Evolutionary conservation across 2,329 filamentous ascomycete species (phyloP).

Genomic region (Aspergillus uvarum): DNA sequence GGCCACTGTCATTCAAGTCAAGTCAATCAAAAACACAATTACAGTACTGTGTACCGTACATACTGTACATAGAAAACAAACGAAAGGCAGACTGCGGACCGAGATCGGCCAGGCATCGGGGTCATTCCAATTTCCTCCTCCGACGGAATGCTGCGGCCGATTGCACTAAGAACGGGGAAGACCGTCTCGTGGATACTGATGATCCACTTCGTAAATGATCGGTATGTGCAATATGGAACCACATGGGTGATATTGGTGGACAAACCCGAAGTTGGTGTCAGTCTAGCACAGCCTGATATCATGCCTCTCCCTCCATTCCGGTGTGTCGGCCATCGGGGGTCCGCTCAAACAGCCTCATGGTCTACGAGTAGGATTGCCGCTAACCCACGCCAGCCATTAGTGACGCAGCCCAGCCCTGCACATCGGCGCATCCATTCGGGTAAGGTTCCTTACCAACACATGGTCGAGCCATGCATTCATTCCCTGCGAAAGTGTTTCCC

Average conservation of each 20-base stretch:
- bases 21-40: not conserved
- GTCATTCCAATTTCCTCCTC: not conserved
- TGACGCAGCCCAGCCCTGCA: slow-evolving; percentile 28
- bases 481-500: slow-evolving; percentile 5
- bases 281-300: slow-evolving; percentile 14
- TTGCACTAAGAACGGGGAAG: not conserved
- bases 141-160: not conserved
- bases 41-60: not conserved
- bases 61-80: not conserved
- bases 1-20: not conserved
- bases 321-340: slow-evolving; percentile 23
- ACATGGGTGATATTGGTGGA: slow-evolving; percentile 16
- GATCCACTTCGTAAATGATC: not conserved
- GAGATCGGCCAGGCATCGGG: not conserved
- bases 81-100: not conserved
- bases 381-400: slow-evolving; percentile 14
- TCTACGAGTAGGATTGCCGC: slow-evolving; percentile 10
- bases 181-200: not conserved
- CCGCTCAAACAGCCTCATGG: slow-evolving; percentile 24
- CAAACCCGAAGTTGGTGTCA: slow-evolving; percentile 8
- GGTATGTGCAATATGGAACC: slow-evolving; percentile 12
- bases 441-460: slow-evolving; percentile 27
- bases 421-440: slow-evolving; percentile 21
- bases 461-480: slow-evolving; percentile 23
- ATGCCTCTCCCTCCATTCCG: slow-evolving; percentile 11